Evolutionary conservation across 345 rosid genomes (phyloP).

Genomic region (Lepidium didymum): DNA sequence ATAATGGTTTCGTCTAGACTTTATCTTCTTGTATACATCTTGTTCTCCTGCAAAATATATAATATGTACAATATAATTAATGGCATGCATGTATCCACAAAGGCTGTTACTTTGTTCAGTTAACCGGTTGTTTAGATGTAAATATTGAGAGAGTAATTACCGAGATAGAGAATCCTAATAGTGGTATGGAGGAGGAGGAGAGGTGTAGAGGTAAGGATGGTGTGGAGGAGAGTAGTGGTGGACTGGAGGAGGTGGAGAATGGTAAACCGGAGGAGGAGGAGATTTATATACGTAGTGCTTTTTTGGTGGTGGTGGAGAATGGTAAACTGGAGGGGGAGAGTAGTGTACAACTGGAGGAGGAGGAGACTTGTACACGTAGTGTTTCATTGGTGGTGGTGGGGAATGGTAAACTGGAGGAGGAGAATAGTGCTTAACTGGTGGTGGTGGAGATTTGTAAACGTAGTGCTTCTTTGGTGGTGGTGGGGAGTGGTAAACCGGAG

Average conservation of each 20-base stretch:
- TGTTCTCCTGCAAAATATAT: conserved; percentile 17
- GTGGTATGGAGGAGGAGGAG: conserved; percentile 34
- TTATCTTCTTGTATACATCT: conserved; percentile 15
- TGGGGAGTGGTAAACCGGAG: conserved; percentile 19
- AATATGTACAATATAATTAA: background rate
- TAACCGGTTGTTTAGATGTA: background rate
- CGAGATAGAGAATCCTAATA: conserved; percentile 16
- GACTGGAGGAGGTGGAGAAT: conserved; percentile 23
- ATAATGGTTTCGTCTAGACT: conserved; percentile 5
- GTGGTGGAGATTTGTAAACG: background rate
- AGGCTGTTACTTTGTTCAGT: background rate
- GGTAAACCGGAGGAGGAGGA: conserved; percentile 16
- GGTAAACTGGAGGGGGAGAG: conserved; percentile 20
- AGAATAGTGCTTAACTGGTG: background rate
- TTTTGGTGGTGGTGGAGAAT: conserved; percentile 26
- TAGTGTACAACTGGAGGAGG: conserved; percentile 22
- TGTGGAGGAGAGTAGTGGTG: conserved; percentile 29
- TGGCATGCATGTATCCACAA: conserved; percentile 3
- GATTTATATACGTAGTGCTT: conserved; percentile 9
- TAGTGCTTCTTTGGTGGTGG: conserved; percentile 19
- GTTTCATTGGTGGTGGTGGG: conserved; percentile 25
- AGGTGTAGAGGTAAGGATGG: conserved; percentile 28
- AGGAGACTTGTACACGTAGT: conserved; percentile 19
- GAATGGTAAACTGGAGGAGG: conserved; percentile 25
- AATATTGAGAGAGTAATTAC: conserved; percentile 9